Evolutionary conservation across 1,284 basidiomycete species (phyloP).

Genomic region (Inonotus hispidus): DNA sequence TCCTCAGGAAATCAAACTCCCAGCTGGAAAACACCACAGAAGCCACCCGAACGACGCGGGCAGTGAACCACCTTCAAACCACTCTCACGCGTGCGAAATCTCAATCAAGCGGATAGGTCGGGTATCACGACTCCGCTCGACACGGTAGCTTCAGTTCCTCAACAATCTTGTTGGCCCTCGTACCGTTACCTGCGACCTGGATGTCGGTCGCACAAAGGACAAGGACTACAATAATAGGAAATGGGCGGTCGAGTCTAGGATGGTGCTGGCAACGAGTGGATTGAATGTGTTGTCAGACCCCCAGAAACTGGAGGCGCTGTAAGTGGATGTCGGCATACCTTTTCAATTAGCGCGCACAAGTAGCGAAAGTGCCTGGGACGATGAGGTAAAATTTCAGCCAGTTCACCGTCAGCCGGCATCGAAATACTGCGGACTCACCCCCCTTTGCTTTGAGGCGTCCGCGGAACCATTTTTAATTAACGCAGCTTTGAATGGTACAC

Average conservation of each 20-base stretch:
- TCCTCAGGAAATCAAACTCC: not conserved
- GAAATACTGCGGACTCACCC: not conserved
- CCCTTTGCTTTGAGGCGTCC: slow-evolving; percentile 12
- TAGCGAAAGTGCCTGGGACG: slow-evolving; percentile 1
- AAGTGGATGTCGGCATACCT: not conserved
- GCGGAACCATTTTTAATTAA: slow-evolving; percentile 5
- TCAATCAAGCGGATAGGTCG: not conserved
- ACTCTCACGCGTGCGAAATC: not conserved
- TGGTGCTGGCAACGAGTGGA: not conserved
- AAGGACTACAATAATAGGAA: not conserved
- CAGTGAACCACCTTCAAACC: not conserved
- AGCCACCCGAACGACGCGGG: not conserved
- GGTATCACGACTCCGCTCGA: not conserved
- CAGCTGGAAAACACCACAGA: not conserved
- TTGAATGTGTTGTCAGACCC: not conserved
- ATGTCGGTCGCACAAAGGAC: not conserved
- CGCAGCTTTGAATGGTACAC: not conserved
- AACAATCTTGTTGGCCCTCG: slow-evolving; percentile 7
- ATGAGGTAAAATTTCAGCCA: slow-evolving; percentile 1
- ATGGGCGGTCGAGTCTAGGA: not conserved
- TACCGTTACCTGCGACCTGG: not conserved
- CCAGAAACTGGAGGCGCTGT: not conserved
- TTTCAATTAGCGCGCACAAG: not conserved
- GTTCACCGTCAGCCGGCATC: not conserved
- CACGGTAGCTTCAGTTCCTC: not conserved